Conservation (phyloP, 352 stramenopile genomes). For the Blastocystis sp. region DNA sequence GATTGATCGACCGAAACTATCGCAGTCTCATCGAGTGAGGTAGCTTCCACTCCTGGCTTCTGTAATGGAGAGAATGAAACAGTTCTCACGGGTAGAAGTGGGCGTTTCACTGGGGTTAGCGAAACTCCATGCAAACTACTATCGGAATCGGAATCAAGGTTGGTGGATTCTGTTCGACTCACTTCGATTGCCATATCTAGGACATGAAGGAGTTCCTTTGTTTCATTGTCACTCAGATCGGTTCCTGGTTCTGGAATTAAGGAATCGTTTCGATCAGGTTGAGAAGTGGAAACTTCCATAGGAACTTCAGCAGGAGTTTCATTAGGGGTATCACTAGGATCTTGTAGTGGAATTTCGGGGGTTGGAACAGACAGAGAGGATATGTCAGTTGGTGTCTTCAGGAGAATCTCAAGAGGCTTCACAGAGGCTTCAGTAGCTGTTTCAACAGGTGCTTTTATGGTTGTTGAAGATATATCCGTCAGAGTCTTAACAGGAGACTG, state of each 20-base stretch:
- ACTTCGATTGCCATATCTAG: neutral
- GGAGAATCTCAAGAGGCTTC: too few species aligned
- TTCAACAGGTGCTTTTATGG: too few species aligned
- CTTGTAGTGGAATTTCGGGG: too few species aligned
- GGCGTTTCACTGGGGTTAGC: neutral
- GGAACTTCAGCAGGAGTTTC: too few species aligned
- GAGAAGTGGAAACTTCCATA: neutral
- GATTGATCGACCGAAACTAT: neutral
- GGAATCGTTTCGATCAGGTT: neutral
- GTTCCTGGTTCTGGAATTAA: neutral
- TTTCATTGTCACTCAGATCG: neutral
- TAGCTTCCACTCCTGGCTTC: neutral
- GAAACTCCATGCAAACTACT: neutral
- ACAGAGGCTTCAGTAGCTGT: too few species aligned
- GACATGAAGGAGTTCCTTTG: neutral
- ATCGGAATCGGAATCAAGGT: neutral
- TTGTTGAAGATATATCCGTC: too few species aligned
- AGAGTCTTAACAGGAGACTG: too few species aligned
- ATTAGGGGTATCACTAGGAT: too few species aligned
- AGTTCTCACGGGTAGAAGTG: neutral
- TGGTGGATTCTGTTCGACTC: neutral
- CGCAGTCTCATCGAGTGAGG: neutral
- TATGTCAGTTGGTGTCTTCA: too few species aligned
- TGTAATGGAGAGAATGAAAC: neutral
- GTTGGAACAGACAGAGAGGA: too few species aligned